Conservation (phyloP, 805 yeast genomes). For the Starmerella sp. region DNA sequence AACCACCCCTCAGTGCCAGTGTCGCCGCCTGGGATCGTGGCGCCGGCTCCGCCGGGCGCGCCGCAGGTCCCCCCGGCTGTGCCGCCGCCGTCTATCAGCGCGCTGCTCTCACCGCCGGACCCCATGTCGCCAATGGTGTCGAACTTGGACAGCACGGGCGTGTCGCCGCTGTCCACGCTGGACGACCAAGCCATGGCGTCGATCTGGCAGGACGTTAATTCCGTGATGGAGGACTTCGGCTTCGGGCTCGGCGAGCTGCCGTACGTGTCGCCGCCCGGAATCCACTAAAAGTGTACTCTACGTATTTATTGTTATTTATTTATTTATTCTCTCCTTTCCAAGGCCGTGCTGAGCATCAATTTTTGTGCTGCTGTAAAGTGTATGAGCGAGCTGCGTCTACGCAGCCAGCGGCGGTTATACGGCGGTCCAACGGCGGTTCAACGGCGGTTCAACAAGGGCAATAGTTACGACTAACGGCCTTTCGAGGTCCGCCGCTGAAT, state of each 20-base stretch:
- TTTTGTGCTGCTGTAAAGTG: too few relatives aligned
- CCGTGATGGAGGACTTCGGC: constrained; percentile 86
- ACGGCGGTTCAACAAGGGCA: too few relatives aligned
- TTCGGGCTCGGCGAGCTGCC: constrained; percentile 33
- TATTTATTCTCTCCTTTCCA: background rate
- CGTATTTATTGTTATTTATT: background rate
- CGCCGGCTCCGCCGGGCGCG: background rate
- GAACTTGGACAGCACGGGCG: background rate
- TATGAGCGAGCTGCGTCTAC: too few relatives aligned
- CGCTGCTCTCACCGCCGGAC: constrained; percentile 16
- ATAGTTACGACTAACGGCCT: too few relatives aligned
- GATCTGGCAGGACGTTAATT: constrained; percentile 72
- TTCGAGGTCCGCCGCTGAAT: too few relatives aligned
- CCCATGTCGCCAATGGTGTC: background rate
- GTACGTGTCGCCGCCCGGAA: constrained; percentile 15
- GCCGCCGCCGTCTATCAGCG: constrained; percentile 2
- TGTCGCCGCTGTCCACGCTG: constrained; percentile 14
- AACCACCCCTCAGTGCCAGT: background rate
- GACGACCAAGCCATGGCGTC: constrained; percentile 13
- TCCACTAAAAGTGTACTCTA: background rate
- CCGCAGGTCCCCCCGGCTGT: background rate
- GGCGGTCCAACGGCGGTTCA: too few relatives aligned
- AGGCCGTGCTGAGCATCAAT: too few relatives aligned
- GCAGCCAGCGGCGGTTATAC: too few relatives aligned
- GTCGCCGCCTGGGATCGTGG: background rate